Percentiles rank a stretch among this genome's conserved stretches.
Evolutionary conservation across 495 filamentous ascomycete species (phyloP).

Genomic region (Xylaria acuta): DNA sequence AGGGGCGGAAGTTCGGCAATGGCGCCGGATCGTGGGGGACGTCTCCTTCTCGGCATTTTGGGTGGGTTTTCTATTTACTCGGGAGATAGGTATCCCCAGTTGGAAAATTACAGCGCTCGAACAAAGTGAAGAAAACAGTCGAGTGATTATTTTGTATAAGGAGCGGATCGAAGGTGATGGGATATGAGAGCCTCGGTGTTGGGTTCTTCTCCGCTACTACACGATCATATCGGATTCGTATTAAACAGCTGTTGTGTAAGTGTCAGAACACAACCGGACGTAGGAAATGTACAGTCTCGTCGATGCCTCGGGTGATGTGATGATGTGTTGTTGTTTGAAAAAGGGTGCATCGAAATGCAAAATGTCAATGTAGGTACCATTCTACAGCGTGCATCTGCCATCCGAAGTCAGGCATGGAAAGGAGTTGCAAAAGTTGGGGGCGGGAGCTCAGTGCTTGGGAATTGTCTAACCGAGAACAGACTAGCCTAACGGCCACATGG

Average conservation of each 20-base stretch:
- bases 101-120: not conserved
- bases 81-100: not conserved
- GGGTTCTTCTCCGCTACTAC: slow-evolving; percentile 29
- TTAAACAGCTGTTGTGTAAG: not conserved
- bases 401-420: slow-evolving; percentile 13
- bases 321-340: not conserved
- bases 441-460: slow-evolving; percentile 1
- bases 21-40: slow-evolving; percentile 78
- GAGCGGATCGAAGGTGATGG: slow-evolving; percentile 30
- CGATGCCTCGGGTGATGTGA: not conserved
- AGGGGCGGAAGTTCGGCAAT: slow-evolving; percentile 82
- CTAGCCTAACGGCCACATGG: slow-evolving; percentile 5
- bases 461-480: not conserved
- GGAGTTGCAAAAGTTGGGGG: slow-evolving; percentile 14
- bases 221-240: slow-evolving; percentile 31
- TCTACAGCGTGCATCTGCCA: not conserved
- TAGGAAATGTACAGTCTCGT: not conserved
- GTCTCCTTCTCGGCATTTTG: slow-evolving; percentile 75
- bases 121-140: not conserved
- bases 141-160: not conserved
- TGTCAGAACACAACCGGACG: not conserved
- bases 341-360: slow-evolving; percentile 14
- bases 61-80: not conserved
- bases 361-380: not conserved
- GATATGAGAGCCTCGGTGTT: slow-evolving; percentile 24